A percentile compares a stretch with the other conserved stretches of the same genome.
These are phyloP conservation scores for Phytopythium boreale DNA, from an alignment of 352 stramenopile species.

Conservation along the genomic window DNA sequence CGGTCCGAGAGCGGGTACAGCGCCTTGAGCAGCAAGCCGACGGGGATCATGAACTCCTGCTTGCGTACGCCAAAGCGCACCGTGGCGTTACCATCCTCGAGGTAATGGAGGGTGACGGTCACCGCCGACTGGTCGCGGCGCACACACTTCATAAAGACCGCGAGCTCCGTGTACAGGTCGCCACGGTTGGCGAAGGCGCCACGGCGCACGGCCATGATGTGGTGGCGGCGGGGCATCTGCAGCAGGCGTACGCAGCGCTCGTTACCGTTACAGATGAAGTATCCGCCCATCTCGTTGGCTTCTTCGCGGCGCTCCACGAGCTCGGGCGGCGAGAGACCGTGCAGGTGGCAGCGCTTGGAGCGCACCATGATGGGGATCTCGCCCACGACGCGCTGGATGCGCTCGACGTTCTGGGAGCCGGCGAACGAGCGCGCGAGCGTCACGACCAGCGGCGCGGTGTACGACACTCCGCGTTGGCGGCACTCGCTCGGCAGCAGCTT, in stretches of 20 bases:
- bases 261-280: constrained; percentile 99
- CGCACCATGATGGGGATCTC: constrained; percentile 98
- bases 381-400: constrained; percentile 87
- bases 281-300: constrained; percentile 97
- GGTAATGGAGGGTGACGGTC: constrained; percentile 98
- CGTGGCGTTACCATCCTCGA: constrained; percentile 95
- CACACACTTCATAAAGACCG: constrained; percentile 97
- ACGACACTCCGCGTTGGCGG: constrained; percentile 95
- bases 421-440: constrained; percentile 86
- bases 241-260: constrained; percentile 97
- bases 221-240: constrained; percentile 90
- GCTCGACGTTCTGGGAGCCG: constrained; percentile 79
- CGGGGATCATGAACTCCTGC: constrained; percentile 98
- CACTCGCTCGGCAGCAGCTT: constrained; percentile 94
- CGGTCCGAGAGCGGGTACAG: constrained; percentile 89
- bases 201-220: constrained; percentile 94
- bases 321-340: constrained; percentile 78
- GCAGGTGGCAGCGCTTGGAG: constrained; percentile 95
- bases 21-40: constrained; percentile 97
- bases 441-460: constrained; percentile 93
- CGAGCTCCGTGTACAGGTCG: constrained; percentile 95
- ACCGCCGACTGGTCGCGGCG: constrained; percentile 94
- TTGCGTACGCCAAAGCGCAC: constrained; percentile 97
- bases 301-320: constrained; percentile 91
- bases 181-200: constrained; percentile 98